Percentiles rank a stretch among this genome's conserved stretches.
Conservation (phyloP, 768 basidiomycete genomes). For the Naganishia kalamii region DNA sequence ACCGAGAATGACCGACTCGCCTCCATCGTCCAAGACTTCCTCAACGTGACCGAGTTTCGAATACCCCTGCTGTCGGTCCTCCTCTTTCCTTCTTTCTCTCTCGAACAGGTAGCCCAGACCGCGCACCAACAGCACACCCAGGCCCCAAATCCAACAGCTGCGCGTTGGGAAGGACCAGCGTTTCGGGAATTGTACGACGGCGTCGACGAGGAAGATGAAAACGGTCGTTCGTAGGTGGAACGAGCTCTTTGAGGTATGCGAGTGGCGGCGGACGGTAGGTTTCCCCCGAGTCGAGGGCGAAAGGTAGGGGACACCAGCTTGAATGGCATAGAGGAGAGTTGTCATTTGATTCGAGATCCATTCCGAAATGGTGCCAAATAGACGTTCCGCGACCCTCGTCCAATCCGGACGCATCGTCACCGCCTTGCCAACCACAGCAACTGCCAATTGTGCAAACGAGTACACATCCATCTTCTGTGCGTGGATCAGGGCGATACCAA, state of each 20-base stretch:
- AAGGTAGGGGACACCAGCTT: too few species aligned
- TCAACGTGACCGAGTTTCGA: too few species aligned
- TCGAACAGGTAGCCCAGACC: too few species aligned
- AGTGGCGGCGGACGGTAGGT: neutral
- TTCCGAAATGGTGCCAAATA: neutral
- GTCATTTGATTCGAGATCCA: neutral
- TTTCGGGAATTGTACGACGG: neutral
- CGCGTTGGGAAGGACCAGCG: neutral
- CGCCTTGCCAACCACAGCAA: neutral
- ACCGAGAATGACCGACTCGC: too few species aligned
- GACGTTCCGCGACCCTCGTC: neutral
- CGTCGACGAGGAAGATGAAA: neutral
- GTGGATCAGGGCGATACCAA: neutral
- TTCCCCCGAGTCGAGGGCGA: too few species aligned
- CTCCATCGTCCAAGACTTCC: too few species aligned
- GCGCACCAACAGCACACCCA: neutral
- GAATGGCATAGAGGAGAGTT: too few species aligned
- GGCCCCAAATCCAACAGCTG: neutral
- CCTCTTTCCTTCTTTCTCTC: too few species aligned
- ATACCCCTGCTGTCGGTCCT: too few species aligned
- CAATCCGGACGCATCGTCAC: neutral
- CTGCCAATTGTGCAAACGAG: neutral
- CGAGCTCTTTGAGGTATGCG: neutral
- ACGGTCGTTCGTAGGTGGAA: neutral
- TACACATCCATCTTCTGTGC: neutral